Percentiles rank a stretch among this genome's conserved stretches.
phyloP scores from a whole-genome alignment of 2,329 filamentous ascomycete species.

The Bipolaris cookei region DNA sequence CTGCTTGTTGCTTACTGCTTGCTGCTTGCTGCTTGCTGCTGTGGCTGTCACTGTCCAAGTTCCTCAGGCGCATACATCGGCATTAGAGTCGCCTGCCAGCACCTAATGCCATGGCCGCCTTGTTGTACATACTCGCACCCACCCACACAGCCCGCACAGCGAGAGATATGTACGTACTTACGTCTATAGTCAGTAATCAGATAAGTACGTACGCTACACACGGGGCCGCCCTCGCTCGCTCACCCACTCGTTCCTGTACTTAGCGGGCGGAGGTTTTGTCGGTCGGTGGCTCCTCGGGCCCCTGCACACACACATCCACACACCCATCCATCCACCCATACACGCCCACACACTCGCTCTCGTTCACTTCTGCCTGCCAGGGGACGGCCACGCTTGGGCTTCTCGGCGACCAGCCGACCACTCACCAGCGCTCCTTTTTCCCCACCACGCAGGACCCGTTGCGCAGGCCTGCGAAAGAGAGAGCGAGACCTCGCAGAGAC shows the following conservation, averaged over 20 bases:
- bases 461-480: background rate
- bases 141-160: too few relatives aligned
- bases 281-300: constrained; percentile 13
- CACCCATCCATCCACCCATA: constrained; percentile 2
- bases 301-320: constrained; percentile 2
- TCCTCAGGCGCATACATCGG: too few relatives aligned
- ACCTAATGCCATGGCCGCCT: too few relatives aligned
- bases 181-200: too few relatives aligned
- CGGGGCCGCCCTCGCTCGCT: background rate
- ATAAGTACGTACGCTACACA: too few relatives aligned
- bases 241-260: constrained; percentile 14
- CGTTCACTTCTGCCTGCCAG: constrained; percentile 2
- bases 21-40: too few relatives aligned
- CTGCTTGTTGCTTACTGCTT: too few relatives aligned
- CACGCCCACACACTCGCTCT: background rate
- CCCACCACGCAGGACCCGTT: constrained; percentile 12
- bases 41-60: too few relatives aligned
- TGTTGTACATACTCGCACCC: too few relatives aligned
- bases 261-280: constrained; percentile 8
- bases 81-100: too few relatives aligned
- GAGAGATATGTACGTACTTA: too few relatives aligned
- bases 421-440: constrained; percentile 14
- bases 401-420: constrained; percentile 4
- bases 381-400: constrained; percentile 11
- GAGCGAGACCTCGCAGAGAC: constrained; percentile 5